Conservation (phyloP, 306 rosid species). For the Acacia melanoxylon region DNA sequence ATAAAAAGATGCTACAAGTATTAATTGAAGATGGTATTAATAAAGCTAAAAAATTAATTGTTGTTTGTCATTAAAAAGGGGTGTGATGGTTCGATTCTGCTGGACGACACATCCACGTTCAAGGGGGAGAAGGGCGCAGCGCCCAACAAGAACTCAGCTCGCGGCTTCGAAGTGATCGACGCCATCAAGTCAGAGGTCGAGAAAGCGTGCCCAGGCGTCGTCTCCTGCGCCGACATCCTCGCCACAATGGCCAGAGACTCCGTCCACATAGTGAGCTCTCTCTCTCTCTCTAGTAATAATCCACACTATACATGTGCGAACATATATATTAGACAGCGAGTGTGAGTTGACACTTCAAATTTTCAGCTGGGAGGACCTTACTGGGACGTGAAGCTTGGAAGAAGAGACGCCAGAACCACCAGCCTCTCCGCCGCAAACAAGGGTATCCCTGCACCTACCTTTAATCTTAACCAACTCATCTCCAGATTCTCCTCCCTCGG, state of each 20-base stretch:
- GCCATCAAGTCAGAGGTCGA: conserved; percentile 73
- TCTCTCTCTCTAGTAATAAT: not conserved
- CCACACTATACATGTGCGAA: not conserved
- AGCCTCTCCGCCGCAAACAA: conserved; percentile 77
- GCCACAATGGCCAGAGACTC: conserved; percentile 79
- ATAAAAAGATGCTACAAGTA: not conserved
- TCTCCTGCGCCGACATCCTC: conserved; percentile 84
- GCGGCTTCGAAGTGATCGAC: conserved; percentile 84
- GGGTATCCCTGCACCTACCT: conserved; percentile 69
- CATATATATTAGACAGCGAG: not conserved
- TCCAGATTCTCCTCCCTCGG: conserved; percentile 61
- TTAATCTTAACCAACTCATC: conserved; percentile 61
- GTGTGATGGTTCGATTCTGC: conserved; percentile 84
- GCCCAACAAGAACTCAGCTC: conserved; percentile 67
- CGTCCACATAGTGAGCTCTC: conserved; percentile 47
- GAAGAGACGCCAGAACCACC: conserved; percentile 74
- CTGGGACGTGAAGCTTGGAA: conserved; percentile 84
- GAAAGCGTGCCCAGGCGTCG: conserved; percentile 63
- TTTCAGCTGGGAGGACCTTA: conserved; percentile 79
- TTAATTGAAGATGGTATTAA: not conserved
- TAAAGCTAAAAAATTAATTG: not conserved
- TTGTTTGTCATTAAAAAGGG: conserved; percentile 45
- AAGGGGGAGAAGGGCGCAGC: conserved; percentile 75
- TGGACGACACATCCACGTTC: conserved; percentile 74
- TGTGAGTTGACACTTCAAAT: not conserved